These are phyloP conservation scores for Aspergillus coremiiformis DNA, from an alignment of 495 filamentous ascomycete genomes.

Conservation along the genomic window DNA sequence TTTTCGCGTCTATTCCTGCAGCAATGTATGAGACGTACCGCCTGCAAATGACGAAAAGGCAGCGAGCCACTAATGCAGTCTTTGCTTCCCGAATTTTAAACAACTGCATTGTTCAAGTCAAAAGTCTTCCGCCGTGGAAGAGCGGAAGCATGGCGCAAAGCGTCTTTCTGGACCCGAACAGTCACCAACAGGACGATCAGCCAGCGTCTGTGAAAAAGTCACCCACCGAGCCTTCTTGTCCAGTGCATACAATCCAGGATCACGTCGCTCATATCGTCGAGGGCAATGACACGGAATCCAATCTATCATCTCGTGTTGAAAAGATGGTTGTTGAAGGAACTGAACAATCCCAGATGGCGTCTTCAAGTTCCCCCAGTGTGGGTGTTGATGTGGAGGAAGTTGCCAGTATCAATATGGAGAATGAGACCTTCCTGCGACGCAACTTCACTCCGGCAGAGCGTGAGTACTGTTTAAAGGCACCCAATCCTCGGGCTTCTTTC, in stretches of 20 bases:
- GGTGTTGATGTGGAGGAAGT: slow-evolving; percentile 90
- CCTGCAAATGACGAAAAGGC: slow-evolving; percentile 84
- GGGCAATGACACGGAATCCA: neutral
- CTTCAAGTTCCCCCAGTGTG: slow-evolving; percentile 47
- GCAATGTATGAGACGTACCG: slow-evolving; percentile 39
- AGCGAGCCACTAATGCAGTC: slow-evolving; percentile 1
- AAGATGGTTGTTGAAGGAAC: slow-evolving; percentile 5
- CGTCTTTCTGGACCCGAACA: slow-evolving; percentile 87
- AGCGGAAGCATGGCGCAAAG: slow-evolving; percentile 64
- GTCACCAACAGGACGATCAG: slow-evolving; percentile 28
- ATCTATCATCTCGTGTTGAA: slow-evolving; percentile 1
- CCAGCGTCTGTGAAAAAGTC: neutral
- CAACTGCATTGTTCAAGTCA: slow-evolving; percentile 30
- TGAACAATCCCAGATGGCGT: neutral
- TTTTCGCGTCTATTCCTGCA: slow-evolving; percentile 71
- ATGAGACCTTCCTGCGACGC: slow-evolving; percentile 82
- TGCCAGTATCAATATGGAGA: slow-evolving; percentile 76
- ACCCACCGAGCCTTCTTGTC: neutral
- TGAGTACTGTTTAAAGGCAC: slow-evolving; percentile 72
- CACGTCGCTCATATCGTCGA: neutral
- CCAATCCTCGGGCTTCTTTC: slow-evolving; percentile 73
- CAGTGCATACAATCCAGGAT: neutral
- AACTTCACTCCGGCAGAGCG: slow-evolving; percentile 85
- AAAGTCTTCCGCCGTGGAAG: slow-evolving; percentile 14
- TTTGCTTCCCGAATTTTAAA: slow-evolving; percentile 49